Evolutionary conservation across 768 basidiomycete species (phyloP).

Genomic region (Mycena olivaceomarginata): DNA sequence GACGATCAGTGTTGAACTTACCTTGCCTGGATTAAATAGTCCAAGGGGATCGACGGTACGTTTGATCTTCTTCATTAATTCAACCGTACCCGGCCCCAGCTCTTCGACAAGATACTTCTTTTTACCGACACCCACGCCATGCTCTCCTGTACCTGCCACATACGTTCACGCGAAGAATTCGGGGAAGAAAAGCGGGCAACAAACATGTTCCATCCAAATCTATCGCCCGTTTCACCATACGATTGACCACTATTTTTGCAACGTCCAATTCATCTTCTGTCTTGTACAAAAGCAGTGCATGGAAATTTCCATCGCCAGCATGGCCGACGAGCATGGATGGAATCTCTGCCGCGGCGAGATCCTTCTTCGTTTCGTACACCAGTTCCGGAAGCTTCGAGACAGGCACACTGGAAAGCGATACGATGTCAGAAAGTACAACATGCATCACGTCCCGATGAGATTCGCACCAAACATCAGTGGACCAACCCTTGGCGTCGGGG

Average conservation of each 20-base stretch:
- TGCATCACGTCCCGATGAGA: not conserved
- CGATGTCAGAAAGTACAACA: not conserved
- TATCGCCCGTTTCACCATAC: slow-evolving; percentile 82
- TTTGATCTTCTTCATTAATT: slow-evolving; percentile 91
- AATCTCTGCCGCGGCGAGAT: slow-evolving; percentile 74
- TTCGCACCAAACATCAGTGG: slow-evolving; percentile 86
- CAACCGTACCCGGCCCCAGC: slow-evolving; percentile 88
- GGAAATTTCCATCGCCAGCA: slow-evolving; percentile 81
- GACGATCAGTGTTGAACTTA: slow-evolving; percentile 41
- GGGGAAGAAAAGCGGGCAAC: slow-evolving; percentile 38
- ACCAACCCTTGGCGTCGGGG: slow-evolving; percentile 76
- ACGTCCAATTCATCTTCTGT: slow-evolving; percentile 71
- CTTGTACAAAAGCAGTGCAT: slow-evolving; percentile 73
- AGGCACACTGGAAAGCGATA: slow-evolving; percentile 65
- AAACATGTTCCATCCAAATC: slow-evolving; percentile 84
- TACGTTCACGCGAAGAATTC: not conserved
- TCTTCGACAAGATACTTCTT: slow-evolving; percentile 88
- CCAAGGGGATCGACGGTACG: slow-evolving; percentile 82
- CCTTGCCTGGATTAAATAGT: slow-evolving; percentile 92
- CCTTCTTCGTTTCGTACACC: slow-evolving; percentile 82
- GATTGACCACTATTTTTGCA: slow-evolving; percentile 68
- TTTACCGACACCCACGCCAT: slow-evolving; percentile 93
- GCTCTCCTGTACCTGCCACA: slow-evolving; percentile 82
- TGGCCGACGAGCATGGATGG: slow-evolving; percentile 84
- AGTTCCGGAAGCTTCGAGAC: slow-evolving; percentile 80